Evolutionary conservation across 108 stramenopile genomes (phyloP).

Genomic region (Skeletonema potamos): DNA sequence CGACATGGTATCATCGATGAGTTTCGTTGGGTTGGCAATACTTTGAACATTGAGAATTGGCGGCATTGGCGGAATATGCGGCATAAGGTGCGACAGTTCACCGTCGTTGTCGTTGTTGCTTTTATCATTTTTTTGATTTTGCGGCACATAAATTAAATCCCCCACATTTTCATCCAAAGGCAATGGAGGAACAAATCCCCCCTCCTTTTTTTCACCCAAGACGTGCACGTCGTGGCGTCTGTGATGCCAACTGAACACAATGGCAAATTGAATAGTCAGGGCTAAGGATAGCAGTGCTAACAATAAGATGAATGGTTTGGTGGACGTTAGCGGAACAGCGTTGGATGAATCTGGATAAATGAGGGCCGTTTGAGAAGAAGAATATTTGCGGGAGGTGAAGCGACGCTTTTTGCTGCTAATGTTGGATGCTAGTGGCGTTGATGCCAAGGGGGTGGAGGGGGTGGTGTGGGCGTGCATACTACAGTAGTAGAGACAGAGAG

Average conservation of each 20-base stretch:
- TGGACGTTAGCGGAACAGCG: conserved; percentile 9
- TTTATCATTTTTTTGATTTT: too few relatives aligned
- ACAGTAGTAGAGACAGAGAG: too few relatives aligned
- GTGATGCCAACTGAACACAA: conserved; percentile 47
- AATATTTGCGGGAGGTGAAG: background rate
- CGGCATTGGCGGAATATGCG: conserved; percentile 28
- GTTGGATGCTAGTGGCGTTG: background rate
- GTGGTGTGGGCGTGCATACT: background rate
- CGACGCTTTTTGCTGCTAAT: background rate
- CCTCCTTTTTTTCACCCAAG: conserved; percentile 5
- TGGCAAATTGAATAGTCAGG: conserved; percentile 35
- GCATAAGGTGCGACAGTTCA: conserved; percentile 1
- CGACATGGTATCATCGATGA: conserved; percentile 44
- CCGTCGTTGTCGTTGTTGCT: background rate
- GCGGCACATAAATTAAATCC: conserved; percentile 2
- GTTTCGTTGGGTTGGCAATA: conserved; percentile 24
- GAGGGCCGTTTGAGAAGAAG: background rate
- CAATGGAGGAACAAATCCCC: background rate
- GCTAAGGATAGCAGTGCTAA: conserved; percentile 22
- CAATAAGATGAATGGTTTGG: conserved; percentile 26
- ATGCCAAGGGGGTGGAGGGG: background rate
- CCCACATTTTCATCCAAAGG: background rate
- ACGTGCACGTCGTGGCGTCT: conserved; percentile 33
- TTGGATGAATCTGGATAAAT: background rate
- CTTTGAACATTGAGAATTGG: conserved; percentile 18